Evolutionary conservation across 108 stramenopile genomes (phyloP).

Genomic region (Skeletonema costatum): DNA sequence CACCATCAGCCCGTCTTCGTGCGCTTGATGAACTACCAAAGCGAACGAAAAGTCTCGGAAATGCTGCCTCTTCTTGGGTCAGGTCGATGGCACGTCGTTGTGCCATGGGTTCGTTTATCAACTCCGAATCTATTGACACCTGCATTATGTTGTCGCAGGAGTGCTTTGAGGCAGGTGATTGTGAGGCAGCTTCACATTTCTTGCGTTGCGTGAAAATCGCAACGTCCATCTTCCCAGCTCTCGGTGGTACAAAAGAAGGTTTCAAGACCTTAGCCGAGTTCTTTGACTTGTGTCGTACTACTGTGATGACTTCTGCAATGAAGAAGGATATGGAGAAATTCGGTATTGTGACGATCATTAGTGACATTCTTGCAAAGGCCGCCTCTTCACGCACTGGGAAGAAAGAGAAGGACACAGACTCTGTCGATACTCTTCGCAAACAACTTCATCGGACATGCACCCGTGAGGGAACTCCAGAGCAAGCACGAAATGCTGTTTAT

Average conservation of each 20-base stretch:
- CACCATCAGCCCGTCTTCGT: constrained; percentile 56
- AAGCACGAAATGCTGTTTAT: constrained; percentile 79
- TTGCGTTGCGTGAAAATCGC: constrained; percentile 60
- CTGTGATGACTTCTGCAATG: constrained; percentile 10
- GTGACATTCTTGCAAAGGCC: constrained; percentile 65
- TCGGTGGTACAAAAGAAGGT: constrained; percentile 55
- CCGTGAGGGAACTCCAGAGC: constrained; percentile 74
- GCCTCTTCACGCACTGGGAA: constrained; percentile 41
- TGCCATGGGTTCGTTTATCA: constrained; percentile 78
- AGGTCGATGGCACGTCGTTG: constrained; percentile 65
- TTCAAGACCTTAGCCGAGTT: constrained; percentile 67
- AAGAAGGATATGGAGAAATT: constrained; percentile 52
- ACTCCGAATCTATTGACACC: constrained; percentile 65
- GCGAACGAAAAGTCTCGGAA: constrained; percentile 67
- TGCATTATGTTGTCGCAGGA: constrained; percentile 80
- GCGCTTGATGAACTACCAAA: constrained; percentile 85
- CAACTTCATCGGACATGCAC: constrained; percentile 64
- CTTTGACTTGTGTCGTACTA: constrained; percentile 49
- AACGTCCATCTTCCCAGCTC: constrained; percentile 50
- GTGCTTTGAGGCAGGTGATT: constrained; percentile 65
- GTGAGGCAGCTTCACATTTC: constrained; percentile 53
- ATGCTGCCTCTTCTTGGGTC: constrained; percentile 57
- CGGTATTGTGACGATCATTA: constrained; percentile 65
- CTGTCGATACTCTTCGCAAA: constrained; percentile 30
- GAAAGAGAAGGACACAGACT: constrained; percentile 22